Conservation (phyloP, 169 alveolate genomes). For the Besnoitia besnoiti region DNA sequence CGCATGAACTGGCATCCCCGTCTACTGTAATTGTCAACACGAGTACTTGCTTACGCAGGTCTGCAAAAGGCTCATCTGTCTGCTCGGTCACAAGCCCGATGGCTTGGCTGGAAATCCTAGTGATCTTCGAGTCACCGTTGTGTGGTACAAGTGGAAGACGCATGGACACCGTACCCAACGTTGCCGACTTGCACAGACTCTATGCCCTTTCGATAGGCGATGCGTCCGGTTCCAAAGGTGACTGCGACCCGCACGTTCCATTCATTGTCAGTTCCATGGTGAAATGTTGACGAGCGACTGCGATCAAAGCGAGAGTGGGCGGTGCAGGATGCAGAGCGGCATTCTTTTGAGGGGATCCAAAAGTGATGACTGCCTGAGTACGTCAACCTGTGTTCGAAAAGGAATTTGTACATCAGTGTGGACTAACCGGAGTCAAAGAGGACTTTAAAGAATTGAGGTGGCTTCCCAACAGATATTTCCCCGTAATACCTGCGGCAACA, state of each 20-base stretch:
- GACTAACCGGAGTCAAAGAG: conserved; percentile 23
- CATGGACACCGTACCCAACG: background rate
- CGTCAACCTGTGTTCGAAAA: no score
- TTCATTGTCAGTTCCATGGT: background rate
- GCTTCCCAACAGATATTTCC: background rate
- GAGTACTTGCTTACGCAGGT: background rate
- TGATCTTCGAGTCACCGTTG: background rate
- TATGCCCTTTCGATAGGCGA: background rate
- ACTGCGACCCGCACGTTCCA: background rate
- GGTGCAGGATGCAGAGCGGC: conserved; percentile 3
- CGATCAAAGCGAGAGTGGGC: conserved; percentile 5
- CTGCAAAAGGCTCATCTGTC: background rate
- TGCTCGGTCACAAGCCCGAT: conserved; percentile 18
- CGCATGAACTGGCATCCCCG: background rate
- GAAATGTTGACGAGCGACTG: background rate
- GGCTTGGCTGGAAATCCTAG: conserved; percentile 11
- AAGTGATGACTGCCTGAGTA: conserved; percentile 23
- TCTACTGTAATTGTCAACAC: background rate
- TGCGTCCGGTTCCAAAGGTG: conserved; percentile 11
- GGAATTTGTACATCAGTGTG: background rate
- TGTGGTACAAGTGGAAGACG: background rate
- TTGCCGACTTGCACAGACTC: background rate
- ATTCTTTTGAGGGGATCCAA: conserved; percentile 22
- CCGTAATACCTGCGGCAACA: conserved; percentile 23
- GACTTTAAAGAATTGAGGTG: background rate